Conservation (phyloP, 2,329 filamentous ascomycete species). For the Apiospora sp. region DNA sequence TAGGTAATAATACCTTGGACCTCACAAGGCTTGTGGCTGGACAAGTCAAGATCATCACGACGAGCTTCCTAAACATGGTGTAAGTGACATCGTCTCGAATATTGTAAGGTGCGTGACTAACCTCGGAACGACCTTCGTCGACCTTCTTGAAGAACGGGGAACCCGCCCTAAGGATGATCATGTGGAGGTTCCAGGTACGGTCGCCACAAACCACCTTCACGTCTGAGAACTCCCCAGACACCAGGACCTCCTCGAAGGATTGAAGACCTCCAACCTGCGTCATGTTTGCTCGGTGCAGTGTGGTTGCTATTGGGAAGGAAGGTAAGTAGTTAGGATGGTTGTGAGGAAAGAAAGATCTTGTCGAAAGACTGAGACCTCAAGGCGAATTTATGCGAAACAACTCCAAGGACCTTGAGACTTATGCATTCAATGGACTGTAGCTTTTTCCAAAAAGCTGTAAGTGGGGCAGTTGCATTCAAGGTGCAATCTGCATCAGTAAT, state of each 20-base stretch:
- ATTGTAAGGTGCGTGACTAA: neutral
- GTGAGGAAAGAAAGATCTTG: too few species aligned
- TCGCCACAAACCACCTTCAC: conserved; percentile 27
- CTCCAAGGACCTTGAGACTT: too few species aligned
- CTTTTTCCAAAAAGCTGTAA: too few species aligned
- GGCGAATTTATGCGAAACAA: too few species aligned
- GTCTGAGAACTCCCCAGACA: conserved; percentile 3
- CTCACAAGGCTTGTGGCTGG: neutral
- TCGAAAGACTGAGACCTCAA: too few species aligned
- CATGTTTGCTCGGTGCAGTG: too few species aligned
- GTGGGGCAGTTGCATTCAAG: too few species aligned
- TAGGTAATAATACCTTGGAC: neutral
- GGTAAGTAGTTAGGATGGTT: neutral
- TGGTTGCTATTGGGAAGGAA: neutral
- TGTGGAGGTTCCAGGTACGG: conserved; percentile 29
- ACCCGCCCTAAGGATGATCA: conserved; percentile 24
- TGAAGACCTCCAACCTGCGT: too few species aligned
- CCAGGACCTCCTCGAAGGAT: too few species aligned
- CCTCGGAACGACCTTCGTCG: conserved; percentile 9
- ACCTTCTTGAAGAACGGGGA: conserved; percentile 28
- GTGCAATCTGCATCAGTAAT: too few species aligned
- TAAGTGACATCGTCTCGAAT: neutral
- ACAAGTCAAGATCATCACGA: neutral
- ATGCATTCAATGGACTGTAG: too few species aligned
- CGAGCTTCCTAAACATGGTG: neutral